These are phyloP conservation scores for Nicotiana undulata DNA, from an alignment of 257 asterid species.

Conservation along the genomic window DNA sequence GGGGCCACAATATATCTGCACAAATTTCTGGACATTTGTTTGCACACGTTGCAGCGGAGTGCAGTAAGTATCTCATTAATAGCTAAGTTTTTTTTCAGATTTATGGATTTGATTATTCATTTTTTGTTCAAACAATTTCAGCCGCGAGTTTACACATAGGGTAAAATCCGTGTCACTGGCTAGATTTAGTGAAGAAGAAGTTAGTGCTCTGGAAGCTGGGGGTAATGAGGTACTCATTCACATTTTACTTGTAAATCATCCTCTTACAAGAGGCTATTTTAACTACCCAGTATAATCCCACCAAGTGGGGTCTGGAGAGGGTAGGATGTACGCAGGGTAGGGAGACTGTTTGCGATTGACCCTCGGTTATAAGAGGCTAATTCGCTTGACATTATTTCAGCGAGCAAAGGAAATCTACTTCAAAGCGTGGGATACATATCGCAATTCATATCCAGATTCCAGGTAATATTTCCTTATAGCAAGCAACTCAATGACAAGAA, in stretches of 20 bases:
- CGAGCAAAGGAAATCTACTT: conserved; percentile 68
- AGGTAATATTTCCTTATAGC: conserved; percentile 29
- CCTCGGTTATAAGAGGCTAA: conserved; percentile 3
- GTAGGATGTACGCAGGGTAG: no score
- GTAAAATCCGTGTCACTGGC: conserved; percentile 93
- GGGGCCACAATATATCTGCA: conserved; percentile 97
- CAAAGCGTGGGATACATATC: conserved; percentile 66
- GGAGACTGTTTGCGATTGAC: no score
- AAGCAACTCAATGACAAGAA: background rate
- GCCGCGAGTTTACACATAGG: conserved; percentile 85
- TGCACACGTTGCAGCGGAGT: conserved; percentile 92
- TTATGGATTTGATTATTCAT: background rate
- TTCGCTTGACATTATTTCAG: conserved; percentile 24
- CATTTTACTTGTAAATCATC: background rate
- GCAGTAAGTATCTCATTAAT: conserved; percentile 58
- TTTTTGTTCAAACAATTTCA: conserved; percentile 22
- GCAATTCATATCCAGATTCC: conserved; percentile 52
- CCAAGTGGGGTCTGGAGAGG: no score
- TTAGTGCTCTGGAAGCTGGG: conserved; percentile 64
- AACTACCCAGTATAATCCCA: no score
- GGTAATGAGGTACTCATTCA: conserved; percentile 66
- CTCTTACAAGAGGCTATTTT: conserved; percentile 3
- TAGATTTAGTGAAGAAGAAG: conserved; percentile 68
- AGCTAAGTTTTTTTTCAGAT: background rate
- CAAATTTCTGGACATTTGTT: conserved; percentile 83